Base-by-base conservation (phyloP, 23 red algal genomes). In the Gracilaria gracilis region DNA sequence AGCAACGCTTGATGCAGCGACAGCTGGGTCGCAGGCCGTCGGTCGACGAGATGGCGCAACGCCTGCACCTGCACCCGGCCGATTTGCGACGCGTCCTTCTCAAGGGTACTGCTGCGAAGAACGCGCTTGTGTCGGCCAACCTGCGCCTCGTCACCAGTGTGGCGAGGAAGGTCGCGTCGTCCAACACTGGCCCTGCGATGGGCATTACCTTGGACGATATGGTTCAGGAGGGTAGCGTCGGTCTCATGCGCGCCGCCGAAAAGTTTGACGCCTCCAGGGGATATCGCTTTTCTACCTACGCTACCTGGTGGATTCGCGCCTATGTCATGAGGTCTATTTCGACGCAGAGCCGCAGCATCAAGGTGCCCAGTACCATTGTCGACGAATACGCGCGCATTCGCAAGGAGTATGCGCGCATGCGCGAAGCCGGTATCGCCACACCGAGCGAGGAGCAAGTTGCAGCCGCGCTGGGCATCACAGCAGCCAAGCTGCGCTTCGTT, bases 211-310 rank as follows among this genome's bases (percentile, higher is more conserved):
- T 92, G 86, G 82, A 95, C 51, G 97, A 99, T 48, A 87, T 99
- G 90, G 89, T 99, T 27, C 97, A 99, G 83, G 97, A 99, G 82
- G 97, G 94, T 44, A 85, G 77, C 51, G 62, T 99, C 14, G 97
- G 97, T 23, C 86, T 99, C 46, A 95, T 99, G 76, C 91, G 95
- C 25, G 97, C 97, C 3, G 93, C 97, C 2, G 97, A 99, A 48
- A 91, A 89, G 74, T 99, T 83, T 80, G 97, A 99, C 77, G 81
- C 90, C 6, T 75, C 49, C 6, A 75, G 76, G 25, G 97, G 97
- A 13, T 99, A 77, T 37, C 80, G 83, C 33, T 99, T 99, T 54
- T 93, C 87, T 14, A 99, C 97, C 21, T 99, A 95, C 70, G 97
- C 97, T 7, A 95, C 93, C 39, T 96, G 91, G 94, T 99, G 97